Conservation (phyloP, 371 early-diverging fungal genomes). For the Mucor saturninus region DNA sequence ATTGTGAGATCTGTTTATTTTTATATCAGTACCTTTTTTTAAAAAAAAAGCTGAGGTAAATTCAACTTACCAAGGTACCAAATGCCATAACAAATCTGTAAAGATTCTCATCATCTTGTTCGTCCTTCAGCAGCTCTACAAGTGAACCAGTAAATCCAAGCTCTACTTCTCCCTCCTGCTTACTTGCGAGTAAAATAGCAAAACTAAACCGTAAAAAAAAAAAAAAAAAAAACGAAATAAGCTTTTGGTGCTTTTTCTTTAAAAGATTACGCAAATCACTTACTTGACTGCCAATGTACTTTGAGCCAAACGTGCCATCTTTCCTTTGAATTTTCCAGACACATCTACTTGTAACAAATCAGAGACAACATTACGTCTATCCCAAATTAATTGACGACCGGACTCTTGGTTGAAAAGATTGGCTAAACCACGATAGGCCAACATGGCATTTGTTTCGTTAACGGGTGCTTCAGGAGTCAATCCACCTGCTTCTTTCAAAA, state of each 20-base stretch:
- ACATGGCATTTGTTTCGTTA: conserved; percentile 70
- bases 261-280: not conserved
- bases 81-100: conserved; percentile 61
- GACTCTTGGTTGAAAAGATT: conserved; percentile 60
- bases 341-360: conserved; percentile 38
- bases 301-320: conserved; percentile 40
- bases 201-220: conserved; percentile 23
- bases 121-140: conserved; percentile 52
- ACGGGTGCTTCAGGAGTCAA: conserved; percentile 8
- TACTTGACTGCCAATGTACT: conserved; percentile 52
- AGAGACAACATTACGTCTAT: conserved; percentile 24
- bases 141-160: conserved; percentile 51
- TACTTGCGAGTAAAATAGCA: conserved; percentile 34
- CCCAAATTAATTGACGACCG: conserved; percentile 52
- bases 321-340: conserved; percentile 33
- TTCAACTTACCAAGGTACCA: conserved; percentile 59
- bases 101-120: conserved; percentile 57
- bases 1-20: conserved; percentile 25
- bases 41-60: not conserved
- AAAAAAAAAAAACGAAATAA: not conserved
- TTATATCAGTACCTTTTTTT: not conserved
- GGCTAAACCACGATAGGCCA: conserved; percentile 65
- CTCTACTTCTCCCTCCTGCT: conserved; percentile 49
- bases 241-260: not conserved
- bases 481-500: conserved; percentile 45